phyloP scores from a whole-genome alignment of 257 asterid genomes.

The Plantago major region DNA sequence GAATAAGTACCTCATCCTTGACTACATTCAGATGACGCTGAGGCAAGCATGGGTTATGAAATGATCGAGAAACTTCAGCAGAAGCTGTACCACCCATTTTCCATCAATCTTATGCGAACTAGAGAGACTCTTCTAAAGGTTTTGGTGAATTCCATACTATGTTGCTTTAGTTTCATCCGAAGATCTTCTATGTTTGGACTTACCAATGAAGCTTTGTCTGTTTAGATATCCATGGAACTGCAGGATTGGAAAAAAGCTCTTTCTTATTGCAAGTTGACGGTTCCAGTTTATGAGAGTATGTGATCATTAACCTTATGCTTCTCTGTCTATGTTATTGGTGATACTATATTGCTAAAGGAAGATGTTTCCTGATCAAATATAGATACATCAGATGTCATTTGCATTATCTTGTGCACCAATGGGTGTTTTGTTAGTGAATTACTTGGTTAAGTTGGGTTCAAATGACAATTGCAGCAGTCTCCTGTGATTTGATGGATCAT shows the following conservation, averaged over 20 bases:
- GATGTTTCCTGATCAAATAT: not conserved
- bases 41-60: constrained; percentile 50
- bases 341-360: not conserved
- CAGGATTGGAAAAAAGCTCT: constrained; percentile 83
- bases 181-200: no score
- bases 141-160: constrained; percentile 6
- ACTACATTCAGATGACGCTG: constrained; percentile 38
- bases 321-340: not conserved
- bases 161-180: not conserved
- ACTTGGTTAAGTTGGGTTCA: constrained; percentile 1
- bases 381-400: not conserved
- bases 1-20: constrained; percentile 24
- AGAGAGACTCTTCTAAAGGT: constrained; percentile 86
- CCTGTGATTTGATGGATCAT: not conserved
- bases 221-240: constrained; percentile 65
- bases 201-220: constrained; percentile 10
- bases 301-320: constrained; percentile 11
- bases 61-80: constrained; percentile 58
- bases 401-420: not conserved
- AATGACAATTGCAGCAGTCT: constrained; percentile 7
- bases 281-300: constrained; percentile 75
- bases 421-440: not conserved
- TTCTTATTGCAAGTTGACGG: constrained; percentile 55
- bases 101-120: constrained; percentile 69
- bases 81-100: constrained; percentile 56